Evolutionary conservation across 2,329 filamentous ascomycete genomes (phyloP), one percentile per base, ranked within the genome.

Genomic region (Gyromitra esculenta): DNA sequence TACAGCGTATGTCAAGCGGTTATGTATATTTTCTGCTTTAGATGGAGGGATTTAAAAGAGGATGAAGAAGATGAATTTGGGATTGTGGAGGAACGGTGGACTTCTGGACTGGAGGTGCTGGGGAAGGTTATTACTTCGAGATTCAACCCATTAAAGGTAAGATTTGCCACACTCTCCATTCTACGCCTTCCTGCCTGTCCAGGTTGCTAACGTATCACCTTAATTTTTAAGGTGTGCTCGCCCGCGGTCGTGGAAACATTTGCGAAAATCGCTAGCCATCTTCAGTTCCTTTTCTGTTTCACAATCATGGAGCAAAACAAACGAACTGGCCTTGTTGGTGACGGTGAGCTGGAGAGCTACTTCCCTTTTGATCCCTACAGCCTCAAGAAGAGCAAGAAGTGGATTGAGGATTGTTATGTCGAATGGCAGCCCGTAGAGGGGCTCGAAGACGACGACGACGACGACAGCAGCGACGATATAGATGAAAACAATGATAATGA

Each of bases 321-420:
- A 86, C 91, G 93, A 18, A 87, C 97, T 39, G 90, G 94, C 25
- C 86, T 97, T 41, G 91, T 91, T 4, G 89, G 84, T 87, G 89
- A 60, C 88, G 90, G 90, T 81, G 91, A 95, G 81, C 87, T 99
- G 1, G 94, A 98, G 80, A 92, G 94, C 0, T 97, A 97, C 83
- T 99, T 98, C 82, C 96, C 96, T 0, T 99, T 99, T 81, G 96
- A 99, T 82, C 96, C 96, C 1, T 99, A 98, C 83, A 91, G 95
- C 81, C 86, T 99, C 64, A 94, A 94, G 0, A 86, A 90, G 80
- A 97, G 94, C 83, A 93, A 92, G 83, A 88, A 90, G 75, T 98
- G 96, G 96, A 85, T 99, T 11, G 91, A 94, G 78, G 87, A 89
- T 21, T 91, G 96, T 82, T 97, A 97, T 82, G 87, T 95, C 39